A percentile compares a stretch with the other conserved stretches of the same genome.
Conservation (phyloP, 2,329 filamentous ascomycete genomes). For the Nigrospora osmanthi region DNA sequence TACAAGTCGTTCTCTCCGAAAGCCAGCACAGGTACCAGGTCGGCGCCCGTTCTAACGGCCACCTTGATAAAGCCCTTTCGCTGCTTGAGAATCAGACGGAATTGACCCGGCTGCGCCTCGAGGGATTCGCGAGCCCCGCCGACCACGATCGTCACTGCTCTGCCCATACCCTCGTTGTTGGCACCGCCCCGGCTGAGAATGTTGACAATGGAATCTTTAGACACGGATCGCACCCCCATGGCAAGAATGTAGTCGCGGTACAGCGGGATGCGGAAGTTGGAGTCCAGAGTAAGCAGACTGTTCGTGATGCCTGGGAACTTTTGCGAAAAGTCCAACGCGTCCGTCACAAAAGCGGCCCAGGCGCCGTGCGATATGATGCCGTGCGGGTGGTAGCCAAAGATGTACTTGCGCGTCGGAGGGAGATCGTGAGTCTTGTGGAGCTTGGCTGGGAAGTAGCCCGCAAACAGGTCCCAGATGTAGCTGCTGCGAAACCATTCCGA, state of each 20-base stretch:
- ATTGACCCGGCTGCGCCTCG: constrained; percentile 69
- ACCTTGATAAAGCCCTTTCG: constrained; percentile 93
- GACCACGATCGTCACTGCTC: constrained; percentile 93
- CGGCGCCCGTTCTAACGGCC: constrained; percentile 84
- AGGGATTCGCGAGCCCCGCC: constrained; percentile 90
- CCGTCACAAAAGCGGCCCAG: constrained; percentile 84
- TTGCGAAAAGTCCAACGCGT: constrained; percentile 77
- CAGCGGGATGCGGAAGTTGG: constrained; percentile 88
- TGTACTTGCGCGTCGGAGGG: constrained; percentile 79
- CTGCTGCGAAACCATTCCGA: constrained; percentile 67
- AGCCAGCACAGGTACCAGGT: constrained; percentile 82
- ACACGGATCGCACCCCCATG: constrained; percentile 83
- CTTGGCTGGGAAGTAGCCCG: constrained; percentile 82
- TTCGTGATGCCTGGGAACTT: constrained; percentile 95
- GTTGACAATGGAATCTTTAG: constrained; percentile 86
- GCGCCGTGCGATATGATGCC: constrained; percentile 97
- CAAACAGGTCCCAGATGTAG: constrained; percentile 80
- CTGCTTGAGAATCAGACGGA: constrained; percentile 72
- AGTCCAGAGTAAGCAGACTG: constrained; percentile 85
- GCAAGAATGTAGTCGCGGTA: constrained; percentile 92
- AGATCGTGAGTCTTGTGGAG: constrained; percentile 80
- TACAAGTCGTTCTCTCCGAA: constrained; percentile 97
- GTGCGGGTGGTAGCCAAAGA: constrained; percentile 95
- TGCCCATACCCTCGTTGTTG: constrained; percentile 78
- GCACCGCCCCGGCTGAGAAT: constrained; percentile 70